Conservation (phyloP, 257 asterid genomes). For the Primulina tabacum region DNA sequence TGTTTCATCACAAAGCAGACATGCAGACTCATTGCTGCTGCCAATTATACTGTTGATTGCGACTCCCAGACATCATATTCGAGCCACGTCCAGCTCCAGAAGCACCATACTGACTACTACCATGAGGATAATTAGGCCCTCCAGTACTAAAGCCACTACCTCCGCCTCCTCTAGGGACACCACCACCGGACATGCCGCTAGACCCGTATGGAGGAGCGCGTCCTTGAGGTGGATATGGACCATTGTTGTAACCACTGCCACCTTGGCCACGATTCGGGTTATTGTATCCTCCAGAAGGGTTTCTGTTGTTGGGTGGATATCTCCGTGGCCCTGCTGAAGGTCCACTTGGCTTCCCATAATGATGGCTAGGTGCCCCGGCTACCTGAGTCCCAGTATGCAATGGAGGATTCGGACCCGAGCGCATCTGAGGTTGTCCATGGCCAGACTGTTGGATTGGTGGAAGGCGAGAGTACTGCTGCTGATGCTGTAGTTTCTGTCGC, state of each 20-base stretch:
- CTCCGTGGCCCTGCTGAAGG: constrained; percentile 82
- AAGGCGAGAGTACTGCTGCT: constrained; percentile 58
- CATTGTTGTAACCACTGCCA: constrained; percentile 65
- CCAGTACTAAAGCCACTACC: constrained; percentile 50
- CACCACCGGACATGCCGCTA: constrained; percentile 47
- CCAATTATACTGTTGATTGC: constrained; percentile 86
- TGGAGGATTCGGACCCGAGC: constrained; percentile 59
- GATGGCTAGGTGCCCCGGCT: constrained; percentile 63
- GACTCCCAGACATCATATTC: constrained; percentile 59
- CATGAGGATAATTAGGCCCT: constrained; percentile 78
- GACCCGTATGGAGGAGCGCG: constrained; percentile 68
- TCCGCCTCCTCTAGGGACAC: constrained; percentile 70
- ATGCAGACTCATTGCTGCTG: constrained; percentile 37
- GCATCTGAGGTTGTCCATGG: constrained; percentile 60
- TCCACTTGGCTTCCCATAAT: constrained; percentile 68
- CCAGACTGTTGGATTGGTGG: constrained; percentile 74
- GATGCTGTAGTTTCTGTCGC: constrained; percentile 72
- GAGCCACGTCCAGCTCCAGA: constrained; percentile 87
- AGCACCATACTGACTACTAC: constrained; percentile 58
- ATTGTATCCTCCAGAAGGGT: constrained; percentile 70
- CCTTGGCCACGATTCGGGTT: constrained; percentile 78
- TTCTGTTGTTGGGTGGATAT: constrained; percentile 63
- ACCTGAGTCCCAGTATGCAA: constrained; percentile 58
- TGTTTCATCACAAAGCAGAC: background rate
- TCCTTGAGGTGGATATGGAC: constrained; percentile 79